Conservation (phyloP, 2,329 filamentous ascomycete genomes). For the Cordyceps cicadae region DNA sequence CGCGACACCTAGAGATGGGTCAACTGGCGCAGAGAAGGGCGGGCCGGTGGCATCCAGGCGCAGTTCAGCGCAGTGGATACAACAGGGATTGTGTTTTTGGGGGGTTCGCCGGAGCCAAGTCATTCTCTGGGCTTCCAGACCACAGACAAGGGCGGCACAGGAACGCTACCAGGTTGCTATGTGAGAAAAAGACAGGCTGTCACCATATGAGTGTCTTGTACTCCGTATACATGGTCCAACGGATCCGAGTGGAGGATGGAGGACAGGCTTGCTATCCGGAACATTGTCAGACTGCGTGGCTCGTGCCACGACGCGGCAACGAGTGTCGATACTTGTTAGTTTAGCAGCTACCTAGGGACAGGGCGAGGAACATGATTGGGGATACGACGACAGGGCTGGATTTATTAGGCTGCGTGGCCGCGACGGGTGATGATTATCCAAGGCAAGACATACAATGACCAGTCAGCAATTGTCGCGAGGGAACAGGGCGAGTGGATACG, state of each 20-base stretch:
- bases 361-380: no score
- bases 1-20: neutral
- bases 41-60: neutral
- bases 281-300: neutral
- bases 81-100: neutral
- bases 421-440: no score
- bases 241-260: neutral
- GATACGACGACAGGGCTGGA: no score
- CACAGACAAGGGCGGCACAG: neutral
- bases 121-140: neutral
- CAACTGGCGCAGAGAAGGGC: neutral
- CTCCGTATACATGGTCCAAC: neutral
- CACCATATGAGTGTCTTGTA: neutral
- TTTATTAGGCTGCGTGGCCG: no score
- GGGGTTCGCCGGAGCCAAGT: neutral
- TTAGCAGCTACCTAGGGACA: no score
- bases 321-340: no score
- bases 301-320: neutral
- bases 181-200: neutral
- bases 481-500: neutral
- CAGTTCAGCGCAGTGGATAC: neutral
- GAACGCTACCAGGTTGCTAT: neutral
- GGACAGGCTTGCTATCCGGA: neutral
- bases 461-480: neutral
- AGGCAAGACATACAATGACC: no score